Conservation (phyloP, 2,329 filamentous ascomycete genomes). For the Colletotrichum sp. region DNA sequence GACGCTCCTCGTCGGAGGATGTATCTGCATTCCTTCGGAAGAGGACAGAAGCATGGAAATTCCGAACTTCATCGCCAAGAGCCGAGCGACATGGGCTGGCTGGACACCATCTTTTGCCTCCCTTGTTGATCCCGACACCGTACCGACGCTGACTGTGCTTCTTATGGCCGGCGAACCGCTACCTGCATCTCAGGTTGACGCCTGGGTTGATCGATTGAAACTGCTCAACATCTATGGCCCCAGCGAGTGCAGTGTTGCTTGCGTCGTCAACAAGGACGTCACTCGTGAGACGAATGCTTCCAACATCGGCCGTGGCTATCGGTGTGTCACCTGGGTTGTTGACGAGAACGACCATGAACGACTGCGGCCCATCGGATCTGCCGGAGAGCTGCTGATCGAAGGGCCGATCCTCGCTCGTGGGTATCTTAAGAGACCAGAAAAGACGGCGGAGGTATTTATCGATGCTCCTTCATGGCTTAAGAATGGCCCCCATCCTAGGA, state of each 20-base stretch:
- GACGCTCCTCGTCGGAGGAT: constrained; percentile 59
- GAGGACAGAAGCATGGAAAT: constrained; percentile 18
- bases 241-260: neutral
- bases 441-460: neutral
- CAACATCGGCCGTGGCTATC: constrained; percentile 24
- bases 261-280: neutral
- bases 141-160: constrained; percentile 17
- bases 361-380: constrained; percentile 23
- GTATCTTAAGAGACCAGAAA: neutral
- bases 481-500: constrained; percentile 22
- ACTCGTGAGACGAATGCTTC: neutral
- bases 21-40: constrained; percentile 37
- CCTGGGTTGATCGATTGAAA: constrained; percentile 13
- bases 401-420: constrained; percentile 4
- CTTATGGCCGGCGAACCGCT: constrained; percentile 25
- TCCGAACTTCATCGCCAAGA: constrained; percentile 23
- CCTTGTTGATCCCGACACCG: constrained; percentile 3
- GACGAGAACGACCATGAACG: constrained; percentile 19
- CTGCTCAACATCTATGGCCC: neutral
- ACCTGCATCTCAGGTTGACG: constrained; percentile 8
- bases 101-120: constrained; percentile 24
- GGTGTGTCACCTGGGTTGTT: constrained; percentile 26
- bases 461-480: constrained; percentile 23
- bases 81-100: constrained; percentile 15
- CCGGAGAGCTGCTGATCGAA: constrained; percentile 27